These are phyloP conservation scores for Skeletonema potamos DNA, from an alignment of 108 stramenopile species.

Conservation along the genomic window DNA sequence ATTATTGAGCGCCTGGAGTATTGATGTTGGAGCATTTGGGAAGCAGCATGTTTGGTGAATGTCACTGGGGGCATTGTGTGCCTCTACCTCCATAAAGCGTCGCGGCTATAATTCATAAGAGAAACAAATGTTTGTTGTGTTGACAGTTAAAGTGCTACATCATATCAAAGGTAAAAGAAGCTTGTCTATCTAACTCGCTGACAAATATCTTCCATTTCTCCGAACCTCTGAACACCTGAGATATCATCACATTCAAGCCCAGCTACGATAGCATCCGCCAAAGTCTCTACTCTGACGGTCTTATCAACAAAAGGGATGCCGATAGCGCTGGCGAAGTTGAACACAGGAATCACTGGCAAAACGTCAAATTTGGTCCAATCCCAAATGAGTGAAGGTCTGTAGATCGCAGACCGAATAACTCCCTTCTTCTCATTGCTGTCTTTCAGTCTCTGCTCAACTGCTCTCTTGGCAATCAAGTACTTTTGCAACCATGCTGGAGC, in stretches of 20 bases:
- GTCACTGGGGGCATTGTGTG: neutral
- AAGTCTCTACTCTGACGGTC: constrained; percentile 74
- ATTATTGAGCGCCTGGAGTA: constrained; percentile 17
- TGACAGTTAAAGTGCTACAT: neutral
- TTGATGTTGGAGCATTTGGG: neutral
- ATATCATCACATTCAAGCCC: constrained; percentile 47
- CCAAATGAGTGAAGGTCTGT: constrained; percentile 81
- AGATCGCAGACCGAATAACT: constrained; percentile 60
- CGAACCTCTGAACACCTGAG: constrained; percentile 51
- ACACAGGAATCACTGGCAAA: constrained; percentile 65
- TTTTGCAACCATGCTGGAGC: constrained; percentile 77
- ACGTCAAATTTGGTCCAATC: constrained; percentile 77
- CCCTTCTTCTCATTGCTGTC: constrained; percentile 25
- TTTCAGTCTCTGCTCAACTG: constrained; percentile 61
- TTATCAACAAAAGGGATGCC: constrained; percentile 86
- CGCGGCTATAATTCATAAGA: constrained; percentile 1
- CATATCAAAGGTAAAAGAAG: neutral
- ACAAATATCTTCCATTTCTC: constrained; percentile 50
- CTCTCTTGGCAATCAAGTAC: constrained; percentile 75
- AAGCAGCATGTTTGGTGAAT: neutral
- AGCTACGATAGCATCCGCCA: constrained; percentile 79
- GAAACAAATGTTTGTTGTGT: neutral
- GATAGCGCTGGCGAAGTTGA: constrained; percentile 65
- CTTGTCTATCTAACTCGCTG: constrained; percentile 27
- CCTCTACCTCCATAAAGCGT: neutral